Evolutionary conservation across 2,329 filamentous ascomycete genomes (phyloP), one percentile per base, ranked within the genome.

Genomic region (Lithohypha guttulata): DNA sequence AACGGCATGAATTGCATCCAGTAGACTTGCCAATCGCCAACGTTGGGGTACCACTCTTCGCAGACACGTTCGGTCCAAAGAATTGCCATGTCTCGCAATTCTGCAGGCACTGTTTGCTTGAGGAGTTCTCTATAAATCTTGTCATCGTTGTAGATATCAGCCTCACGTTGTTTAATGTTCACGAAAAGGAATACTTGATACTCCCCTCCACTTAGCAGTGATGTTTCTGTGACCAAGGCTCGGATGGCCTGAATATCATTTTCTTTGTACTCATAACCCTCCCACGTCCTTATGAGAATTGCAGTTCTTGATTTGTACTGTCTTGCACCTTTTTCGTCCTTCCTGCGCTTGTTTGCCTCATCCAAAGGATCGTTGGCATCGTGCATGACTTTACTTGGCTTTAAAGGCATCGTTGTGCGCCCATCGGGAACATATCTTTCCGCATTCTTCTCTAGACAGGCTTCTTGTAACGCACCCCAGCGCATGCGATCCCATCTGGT

Each of bases 131-230:
- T 69, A 39, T 81, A 79, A 0, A 75, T 75, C n/a, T 68, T 65
- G 8, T 75, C 69, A 49, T 85, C 80, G 2, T 79, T 74, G 76
- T 79, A 85, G 46, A 86, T 81, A 15, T 80, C 79, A 33, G 75
- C 64, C 48, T 76, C 71, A 48, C 80, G 71, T 54, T 89, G 79
- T 48, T 82, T 81, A 44, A 86, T 81, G 49, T 89, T 81, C 22
- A 89, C 70, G 27, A 89, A 65, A 51, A 89, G 79, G 57, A 87
- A 82, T 2, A 89, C 70, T 18, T 74, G 69, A 52, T 86, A 87
- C 55, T 87, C 81, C 22, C 77, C 80, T n/a, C 81, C 81, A 0
- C 81, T 82, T 40, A 73, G 71, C 37, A 89, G 62, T 6, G 77
- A 72, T 4, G 87, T 64, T 36, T 52, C 50, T 27, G 46, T 50